Evolutionary conservation across 306 rosid species (phyloP).

Genomic region (Crotalaria pallida): DNA sequence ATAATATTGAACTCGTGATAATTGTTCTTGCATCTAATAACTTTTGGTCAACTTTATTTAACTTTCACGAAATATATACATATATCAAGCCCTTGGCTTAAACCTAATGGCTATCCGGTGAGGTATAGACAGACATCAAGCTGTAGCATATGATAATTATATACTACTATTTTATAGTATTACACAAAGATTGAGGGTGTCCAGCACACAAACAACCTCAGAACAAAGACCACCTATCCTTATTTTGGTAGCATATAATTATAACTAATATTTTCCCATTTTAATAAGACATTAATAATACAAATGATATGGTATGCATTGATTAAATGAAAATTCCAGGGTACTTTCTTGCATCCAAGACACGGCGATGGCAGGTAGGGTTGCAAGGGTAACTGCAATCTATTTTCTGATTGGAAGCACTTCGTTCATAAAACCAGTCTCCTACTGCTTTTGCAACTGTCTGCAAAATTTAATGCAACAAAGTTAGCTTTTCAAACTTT

Average conservation of each 20-base stretch:
- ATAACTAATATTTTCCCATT: neutral
- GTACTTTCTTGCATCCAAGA: slow-evolving; percentile 26
- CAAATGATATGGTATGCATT: slow-evolving; percentile 5
- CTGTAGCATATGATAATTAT: neutral
- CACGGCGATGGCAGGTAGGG: slow-evolving; percentile 67
- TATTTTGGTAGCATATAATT: slow-evolving; percentile 8
- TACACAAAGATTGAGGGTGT: slow-evolving; percentile 22
- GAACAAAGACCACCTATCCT: slow-evolving; percentile 22
- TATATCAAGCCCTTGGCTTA: neutral
- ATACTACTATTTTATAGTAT: neutral
- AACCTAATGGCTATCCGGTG: neutral
- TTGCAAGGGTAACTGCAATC: slow-evolving; percentile 91
- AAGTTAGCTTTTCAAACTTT: slow-evolving; percentile 12
- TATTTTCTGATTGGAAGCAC: slow-evolving; percentile 36
- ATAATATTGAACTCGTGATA: no score
- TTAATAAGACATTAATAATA: slow-evolving; percentile 10
- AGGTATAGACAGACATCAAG: slow-evolving; percentile 1
- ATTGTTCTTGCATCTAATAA: no score
- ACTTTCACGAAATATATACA: neutral
- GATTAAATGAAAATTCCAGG: slow-evolving; percentile 23
- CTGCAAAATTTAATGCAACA: slow-evolving; percentile 38
- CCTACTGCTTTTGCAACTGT: slow-evolving; percentile 77
- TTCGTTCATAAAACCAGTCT: slow-evolving; percentile 75
- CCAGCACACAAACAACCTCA: slow-evolving; percentile 18
- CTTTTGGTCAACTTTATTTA: neutral